Base-by-base conservation (phyloP, 2,329 filamentous ascomycete genomes). In the Ceratocystis ficicola region DNA sequence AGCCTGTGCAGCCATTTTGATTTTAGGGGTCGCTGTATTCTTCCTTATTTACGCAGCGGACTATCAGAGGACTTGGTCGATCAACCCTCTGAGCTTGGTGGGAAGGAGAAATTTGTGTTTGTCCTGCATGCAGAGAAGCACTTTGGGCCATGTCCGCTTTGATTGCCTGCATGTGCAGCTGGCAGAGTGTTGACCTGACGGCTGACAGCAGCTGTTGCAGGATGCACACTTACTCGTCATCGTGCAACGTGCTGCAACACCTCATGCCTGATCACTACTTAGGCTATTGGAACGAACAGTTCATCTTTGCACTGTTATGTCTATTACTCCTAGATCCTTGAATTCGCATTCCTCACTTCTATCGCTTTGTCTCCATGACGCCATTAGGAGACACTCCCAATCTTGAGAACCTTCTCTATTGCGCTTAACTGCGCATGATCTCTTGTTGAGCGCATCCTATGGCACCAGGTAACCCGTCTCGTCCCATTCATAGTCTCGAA, bases 361-460 rank as follows among this genome's bases (percentile, higher is more conserved):
- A 48, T 17, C 44, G 0, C 36, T 41, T 48, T 48, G 44, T 20
- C n/a, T 10, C 32, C 59, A 44, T 62, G 59, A 62, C 22, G 12
- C 28, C 22, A 55, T 30, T 6, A 28, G 5, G 30, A 32, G 25
- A 8, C 22, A 17, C 25, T 17, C 8, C 5, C 30, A n/a, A 8
- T 22, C 46, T 55, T 36, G 44, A 67, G 17, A 20, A 67, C 36
- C 32, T 7, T 41, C 75, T 84, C 82, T 65, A 91, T 71, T 73
- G 86, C 85, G 0, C 80, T 79, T 1, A 92, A 78, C 77, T 91
- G 88, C 1, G 83, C 82, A 72, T 95, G 90, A 70, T 92, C 89
- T 62, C 89, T 77, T 12, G 89, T 93, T 66, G 83, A 88, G 72
- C 79, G 80, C 89, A 95, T 95, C 32, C 89, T 80, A 75, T 93